phyloP scores from a whole-genome alignment of 305 asterid genomes.

The Striga hermonthica region DNA sequence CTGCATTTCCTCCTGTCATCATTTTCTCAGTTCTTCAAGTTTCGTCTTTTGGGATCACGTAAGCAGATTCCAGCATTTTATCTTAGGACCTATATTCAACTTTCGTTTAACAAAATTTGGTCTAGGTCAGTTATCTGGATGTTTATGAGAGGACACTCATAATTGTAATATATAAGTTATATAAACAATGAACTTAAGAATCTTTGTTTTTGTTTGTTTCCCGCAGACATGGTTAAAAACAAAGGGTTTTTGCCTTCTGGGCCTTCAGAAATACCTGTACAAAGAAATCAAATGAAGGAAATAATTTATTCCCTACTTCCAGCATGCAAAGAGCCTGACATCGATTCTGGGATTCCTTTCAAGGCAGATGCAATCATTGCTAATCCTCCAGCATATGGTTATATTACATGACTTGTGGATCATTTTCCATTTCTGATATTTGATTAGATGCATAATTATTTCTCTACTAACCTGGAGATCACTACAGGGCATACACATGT shows the following conservation, averaged over 20 bases:
- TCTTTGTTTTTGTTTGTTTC: constrained; percentile 10
- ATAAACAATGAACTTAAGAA: background rate
- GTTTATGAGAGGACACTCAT: constrained; percentile 11
- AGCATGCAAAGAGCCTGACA: constrained; percentile 88
- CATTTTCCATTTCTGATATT: background rate
- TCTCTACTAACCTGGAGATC: constrained; percentile 31
- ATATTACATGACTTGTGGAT: constrained; percentile 20
- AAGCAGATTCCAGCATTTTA: too few relatives aligned
- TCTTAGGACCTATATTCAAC: background rate
- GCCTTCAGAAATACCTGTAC: constrained; percentile 89
- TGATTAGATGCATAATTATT: constrained; percentile 12
- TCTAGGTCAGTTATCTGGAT: constrained; percentile 13
- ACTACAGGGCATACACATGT: constrained; percentile 61
- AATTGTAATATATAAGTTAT: background rate
- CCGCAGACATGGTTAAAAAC: constrained; percentile 95
- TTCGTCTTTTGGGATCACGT: too few relatives aligned
- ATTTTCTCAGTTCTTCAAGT: too few relatives aligned
- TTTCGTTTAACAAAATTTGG: constrained; percentile 5
- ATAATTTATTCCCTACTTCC: constrained; percentile 77
- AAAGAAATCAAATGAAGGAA: constrained; percentile 81
- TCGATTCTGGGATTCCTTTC: constrained; percentile 74
- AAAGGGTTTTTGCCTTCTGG: constrained; percentile 98
- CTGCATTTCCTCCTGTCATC: too few relatives aligned
- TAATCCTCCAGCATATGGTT: constrained; percentile 97
- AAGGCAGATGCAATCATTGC: constrained; percentile 94